Evolutionary conservation across 2,329 filamentous ascomycete species (phyloP), one percentile per base, ranked within the genome.

Genomic region (Cephalotrichum gorgonifer): DNA sequence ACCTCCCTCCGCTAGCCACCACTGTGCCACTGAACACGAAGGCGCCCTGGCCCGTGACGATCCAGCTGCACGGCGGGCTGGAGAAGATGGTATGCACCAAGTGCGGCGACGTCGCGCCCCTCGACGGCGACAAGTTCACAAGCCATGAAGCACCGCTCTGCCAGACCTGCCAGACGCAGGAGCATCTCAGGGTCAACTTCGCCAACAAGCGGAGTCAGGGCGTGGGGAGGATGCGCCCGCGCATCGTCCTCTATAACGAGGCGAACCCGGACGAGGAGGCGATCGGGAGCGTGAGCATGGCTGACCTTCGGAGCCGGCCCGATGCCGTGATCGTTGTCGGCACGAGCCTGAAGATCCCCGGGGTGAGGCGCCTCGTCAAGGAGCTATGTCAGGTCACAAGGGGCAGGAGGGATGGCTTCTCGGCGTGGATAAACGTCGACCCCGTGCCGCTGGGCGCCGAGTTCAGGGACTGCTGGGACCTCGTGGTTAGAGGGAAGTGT

Each of bases 81-180:
- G 83, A 89, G 58, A 93, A 95, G 64, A 97, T 97, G 91, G 86
- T 94, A 15, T 98, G 93, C 67, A 88, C 88, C 42, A 97, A 97
- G 64, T 98, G 93, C 64, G 79, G 81, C 56, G 74, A 85, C 51
- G 74, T 95, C 8, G 78, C 79, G 42, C 76, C 85, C 47, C 90
- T 98, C 58, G 74, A 95, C 54, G 76, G 83, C 8, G 77, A 81
- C 7, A 72, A 94, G 41, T 98, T 98, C 63, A 77, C 87, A 49
- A 88, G 91, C 2, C 86, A 89, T 6, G 80, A 88, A 54, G 81
- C 93, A 4, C 93, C 93, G 25, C 74, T 85, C 9, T 98, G 93
- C 64, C 70, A 72, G 11, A 75, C 77, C 44, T 98, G 93, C 64
- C 76, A 81, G 47, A 79, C 78, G 53, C 79, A 81, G 51, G 91